phyloP scores from a whole-genome alignment of 305 asterid species.

The Andrographis paniculata region DNA sequence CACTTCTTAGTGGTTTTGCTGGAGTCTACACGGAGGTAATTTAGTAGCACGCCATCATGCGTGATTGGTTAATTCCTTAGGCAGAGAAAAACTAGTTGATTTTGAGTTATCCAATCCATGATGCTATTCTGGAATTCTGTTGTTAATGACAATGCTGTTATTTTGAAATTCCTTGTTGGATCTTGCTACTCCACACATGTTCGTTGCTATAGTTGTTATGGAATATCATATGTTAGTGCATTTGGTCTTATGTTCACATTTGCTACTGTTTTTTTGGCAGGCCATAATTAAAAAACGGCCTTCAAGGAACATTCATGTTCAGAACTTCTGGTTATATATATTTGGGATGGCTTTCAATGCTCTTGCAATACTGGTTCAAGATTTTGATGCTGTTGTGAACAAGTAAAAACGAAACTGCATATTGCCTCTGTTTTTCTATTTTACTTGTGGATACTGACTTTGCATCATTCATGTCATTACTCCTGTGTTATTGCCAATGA shows the following conservation, averaged over 20 bases:
- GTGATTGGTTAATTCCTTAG: too few species aligned
- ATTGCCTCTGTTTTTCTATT: slow-evolving; percentile 6
- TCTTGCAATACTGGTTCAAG: slow-evolving; percentile 78
- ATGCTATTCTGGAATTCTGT: slow-evolving; percentile 7
- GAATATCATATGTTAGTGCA: slow-evolving; percentile 11
- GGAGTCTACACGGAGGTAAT: slow-evolving; percentile 99
- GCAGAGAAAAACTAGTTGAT: background rate
- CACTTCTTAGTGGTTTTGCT: slow-evolving; percentile 98
- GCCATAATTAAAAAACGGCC: slow-evolving; percentile 86
- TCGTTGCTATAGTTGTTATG: slow-evolving; percentile 5
- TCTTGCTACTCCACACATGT: background rate
- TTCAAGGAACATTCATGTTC: slow-evolving; percentile 95
- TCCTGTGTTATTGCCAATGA: background rate
- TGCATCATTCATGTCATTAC: slow-evolving; percentile 3
- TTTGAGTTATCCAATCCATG: slow-evolving; percentile 9
- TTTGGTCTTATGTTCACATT: slow-evolving; percentile 17
- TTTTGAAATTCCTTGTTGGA: background rate
- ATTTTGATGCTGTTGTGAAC: slow-evolving; percentile 77
- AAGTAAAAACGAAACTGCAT: slow-evolving; percentile 43
- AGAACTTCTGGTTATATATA: slow-evolving; percentile 95
- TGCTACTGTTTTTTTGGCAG: slow-evolving; percentile 42
- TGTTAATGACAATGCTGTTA: background rate
- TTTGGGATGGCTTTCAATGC: slow-evolving; percentile 96
- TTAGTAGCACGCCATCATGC: slow-evolving; percentile 8
- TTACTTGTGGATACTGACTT: slow-evolving; percentile 8